These are phyloP conservation scores for Pythium pyrilobum DNA, from an alignment of 352 stramenopile species.

Conservation along the genomic window DNA sequence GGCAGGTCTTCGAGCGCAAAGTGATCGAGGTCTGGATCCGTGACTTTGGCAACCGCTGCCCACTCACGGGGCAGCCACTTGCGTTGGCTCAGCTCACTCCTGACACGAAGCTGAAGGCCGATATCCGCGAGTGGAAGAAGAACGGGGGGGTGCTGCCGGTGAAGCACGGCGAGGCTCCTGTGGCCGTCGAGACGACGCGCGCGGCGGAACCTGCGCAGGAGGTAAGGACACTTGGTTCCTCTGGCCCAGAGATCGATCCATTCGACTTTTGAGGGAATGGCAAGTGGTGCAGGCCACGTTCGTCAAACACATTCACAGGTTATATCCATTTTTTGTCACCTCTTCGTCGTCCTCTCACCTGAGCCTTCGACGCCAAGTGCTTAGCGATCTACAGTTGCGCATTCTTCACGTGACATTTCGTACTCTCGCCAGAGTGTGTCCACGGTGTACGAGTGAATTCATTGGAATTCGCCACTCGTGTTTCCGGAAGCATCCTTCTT, in stretches of 20 bases:
- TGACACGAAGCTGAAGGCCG: conserved; percentile 48
- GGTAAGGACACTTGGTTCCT: not conserved
- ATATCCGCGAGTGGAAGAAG: conserved; percentile 69
- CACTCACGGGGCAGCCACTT: conserved; percentile 65
- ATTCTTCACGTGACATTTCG: too few species aligned
- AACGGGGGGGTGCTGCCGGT: not conserved
- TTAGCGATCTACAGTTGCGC: too few species aligned
- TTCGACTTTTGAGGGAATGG: conserved; percentile 21
- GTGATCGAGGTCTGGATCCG: conserved; percentile 79
- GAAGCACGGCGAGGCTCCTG: not conserved
- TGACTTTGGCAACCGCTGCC: conserved; percentile 80
- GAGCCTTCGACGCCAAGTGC: not conserved
- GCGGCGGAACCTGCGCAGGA: conserved; percentile 11
- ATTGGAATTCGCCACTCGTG: conserved; percentile 2
- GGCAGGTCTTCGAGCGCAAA: conserved; percentile 71
- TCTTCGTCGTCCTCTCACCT: not conserved
- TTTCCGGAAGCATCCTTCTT: conserved; percentile 56
- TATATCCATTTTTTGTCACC: conserved; percentile 19
- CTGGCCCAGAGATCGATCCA: conserved; percentile 13
- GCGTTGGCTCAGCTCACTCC: conserved; percentile 37
- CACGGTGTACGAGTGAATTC: too few species aligned
- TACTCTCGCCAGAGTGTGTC: too few species aligned
- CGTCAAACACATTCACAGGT: conserved; percentile 11
- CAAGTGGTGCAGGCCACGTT: not conserved
- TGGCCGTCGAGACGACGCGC: not conserved